phyloP scores from a whole-genome alignment of 169 alveolate genomes.

The Plasmodium ovale region DNA sequence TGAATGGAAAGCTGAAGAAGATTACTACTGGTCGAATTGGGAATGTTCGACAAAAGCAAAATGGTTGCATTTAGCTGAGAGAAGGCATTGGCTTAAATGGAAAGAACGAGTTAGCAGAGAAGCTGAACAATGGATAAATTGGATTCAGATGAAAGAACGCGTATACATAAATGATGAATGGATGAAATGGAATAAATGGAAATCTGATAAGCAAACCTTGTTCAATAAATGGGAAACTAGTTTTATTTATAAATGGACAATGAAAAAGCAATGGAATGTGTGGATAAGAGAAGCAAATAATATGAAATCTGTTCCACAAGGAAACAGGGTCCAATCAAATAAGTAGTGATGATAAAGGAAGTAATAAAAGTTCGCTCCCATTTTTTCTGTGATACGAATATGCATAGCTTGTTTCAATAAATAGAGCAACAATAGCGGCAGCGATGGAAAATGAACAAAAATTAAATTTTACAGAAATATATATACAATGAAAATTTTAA shows the following conservation, averaged over 20 bases:
- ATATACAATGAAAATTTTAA: too few species aligned
- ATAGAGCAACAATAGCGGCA: too few species aligned
- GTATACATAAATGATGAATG: constrained; percentile 1
- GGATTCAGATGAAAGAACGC: constrained; percentile 32
- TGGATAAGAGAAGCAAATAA: constrained; percentile 13
- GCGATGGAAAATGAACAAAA: too few species aligned
- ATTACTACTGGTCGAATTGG: constrained; percentile 18
- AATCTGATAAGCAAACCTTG: neutral
- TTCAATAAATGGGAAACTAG: constrained; percentile 23
- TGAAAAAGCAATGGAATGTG: constrained; percentile 12
- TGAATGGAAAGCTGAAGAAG: constrained; percentile 48
- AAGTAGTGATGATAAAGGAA: neutral
- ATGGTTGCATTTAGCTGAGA: constrained; percentile 23
- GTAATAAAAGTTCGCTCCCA: too few species aligned
- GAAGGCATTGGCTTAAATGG: constrained; percentile 3
- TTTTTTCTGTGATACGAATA: too few species aligned
- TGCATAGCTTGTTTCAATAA: too few species aligned
- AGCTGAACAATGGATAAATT: constrained; percentile 21
- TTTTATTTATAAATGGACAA: constrained; percentile 13
- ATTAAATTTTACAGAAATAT: too few species aligned
- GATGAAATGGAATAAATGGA: constrained; percentile 14
- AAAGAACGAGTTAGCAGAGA: constrained; percentile 20
- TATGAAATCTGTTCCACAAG: neutral
- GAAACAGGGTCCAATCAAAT: neutral
- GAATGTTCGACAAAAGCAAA: constrained; percentile 11